These are phyloP conservation scores for Knufia fluminis DNA, from an alignment of 2,329 filamentous ascomycete genomes.

Conservation along the genomic window DNA sequence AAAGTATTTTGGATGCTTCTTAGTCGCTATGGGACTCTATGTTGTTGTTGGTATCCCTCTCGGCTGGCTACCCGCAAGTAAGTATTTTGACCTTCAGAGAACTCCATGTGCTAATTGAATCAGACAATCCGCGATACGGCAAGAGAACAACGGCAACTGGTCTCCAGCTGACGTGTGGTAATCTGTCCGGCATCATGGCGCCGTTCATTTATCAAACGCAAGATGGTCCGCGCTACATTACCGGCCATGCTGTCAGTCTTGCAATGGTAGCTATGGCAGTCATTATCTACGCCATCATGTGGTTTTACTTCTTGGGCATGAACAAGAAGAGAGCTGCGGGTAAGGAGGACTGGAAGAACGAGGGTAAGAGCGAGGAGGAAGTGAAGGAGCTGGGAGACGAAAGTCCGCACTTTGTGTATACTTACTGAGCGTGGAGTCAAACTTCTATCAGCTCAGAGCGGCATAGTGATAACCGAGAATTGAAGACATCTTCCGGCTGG, in stretches of 20 bases:
- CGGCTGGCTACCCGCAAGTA: slow-evolving; percentile 39
- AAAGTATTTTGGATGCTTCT: slow-evolving; percentile 66
- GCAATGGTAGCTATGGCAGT: slow-evolving; percentile 48
- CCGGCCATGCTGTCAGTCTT: slow-evolving; percentile 54
- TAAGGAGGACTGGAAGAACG: slow-evolving; percentile 30
- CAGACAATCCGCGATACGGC: slow-evolving; percentile 64
- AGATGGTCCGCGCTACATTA: slow-evolving; percentile 50
- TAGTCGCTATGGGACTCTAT: slow-evolving; percentile 67
- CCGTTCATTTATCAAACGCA: slow-evolving; percentile 49
- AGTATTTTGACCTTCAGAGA: not conserved
- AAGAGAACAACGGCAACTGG: slow-evolving; percentile 61
- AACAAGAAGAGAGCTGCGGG: slow-evolving; percentile 37
- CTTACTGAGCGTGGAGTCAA: slow-evolving; percentile 23
- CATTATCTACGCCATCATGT: slow-evolving; percentile 46
- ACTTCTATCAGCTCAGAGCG: not conserved
- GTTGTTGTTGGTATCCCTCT: slow-evolving; percentile 47
- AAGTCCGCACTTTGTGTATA: slow-evolving; percentile 34
- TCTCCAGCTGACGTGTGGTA: slow-evolving; percentile 34
- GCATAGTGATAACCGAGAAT: too few species aligned
- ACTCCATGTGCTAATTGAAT: slow-evolving; percentile 46
- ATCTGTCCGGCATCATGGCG: slow-evolving; percentile 62
- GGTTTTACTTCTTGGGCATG: slow-evolving; percentile 41
- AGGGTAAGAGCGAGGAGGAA: slow-evolving; percentile 31
- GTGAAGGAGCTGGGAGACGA: slow-evolving; percentile 34
- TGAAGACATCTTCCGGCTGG: too few species aligned